phyloP scores from a whole-genome alignment of 768 basidiomycete genomes.

The Lenzites betulinus region DNA sequence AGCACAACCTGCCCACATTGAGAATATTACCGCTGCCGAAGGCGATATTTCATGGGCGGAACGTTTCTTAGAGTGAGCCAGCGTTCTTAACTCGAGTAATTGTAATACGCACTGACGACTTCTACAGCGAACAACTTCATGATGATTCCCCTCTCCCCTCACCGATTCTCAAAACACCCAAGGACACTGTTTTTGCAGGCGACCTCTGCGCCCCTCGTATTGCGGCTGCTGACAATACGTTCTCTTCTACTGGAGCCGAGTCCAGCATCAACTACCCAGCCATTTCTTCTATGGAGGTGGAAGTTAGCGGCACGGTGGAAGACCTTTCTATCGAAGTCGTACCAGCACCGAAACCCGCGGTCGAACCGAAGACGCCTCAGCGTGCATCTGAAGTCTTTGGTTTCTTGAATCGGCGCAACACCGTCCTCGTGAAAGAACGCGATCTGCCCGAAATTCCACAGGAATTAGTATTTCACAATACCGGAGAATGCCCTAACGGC shows the following conservation, averaged over 20 bases:
- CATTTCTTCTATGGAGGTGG: conserved; percentile 78
- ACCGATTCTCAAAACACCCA: conserved; percentile 54
- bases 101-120: not conserved
- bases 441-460: conserved; percentile 39
- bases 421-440: conserved; percentile 40
- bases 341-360: conserved; percentile 28
- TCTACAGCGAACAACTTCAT: conserved; percentile 29
- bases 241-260: conserved; percentile 45
- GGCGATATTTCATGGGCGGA: conserved; percentile 89
- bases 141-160: conserved; percentile 40
- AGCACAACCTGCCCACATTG: conserved; percentile 33
- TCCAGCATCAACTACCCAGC: conserved; percentile 41
- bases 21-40: conserved; percentile 46
- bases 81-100: not conserved
- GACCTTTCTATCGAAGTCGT: conserved; percentile 13
- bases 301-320: conserved; percentile 52
- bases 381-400: conserved; percentile 77
- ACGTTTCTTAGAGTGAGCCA: conserved; percentile 61
- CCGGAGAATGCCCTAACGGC: not conserved
- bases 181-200: conserved; percentile 42
- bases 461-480: conserved; percentile 29
- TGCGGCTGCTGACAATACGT: conserved; percentile 37
- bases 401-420: conserved; percentile 57
- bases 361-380: conserved; percentile 51
- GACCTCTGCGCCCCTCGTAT: conserved; percentile 24